Evolutionary conservation across 257 asterid species (phyloP), one percentile per base, ranked within the genome.

Genomic region (Anisodus acutangulus): DNA sequence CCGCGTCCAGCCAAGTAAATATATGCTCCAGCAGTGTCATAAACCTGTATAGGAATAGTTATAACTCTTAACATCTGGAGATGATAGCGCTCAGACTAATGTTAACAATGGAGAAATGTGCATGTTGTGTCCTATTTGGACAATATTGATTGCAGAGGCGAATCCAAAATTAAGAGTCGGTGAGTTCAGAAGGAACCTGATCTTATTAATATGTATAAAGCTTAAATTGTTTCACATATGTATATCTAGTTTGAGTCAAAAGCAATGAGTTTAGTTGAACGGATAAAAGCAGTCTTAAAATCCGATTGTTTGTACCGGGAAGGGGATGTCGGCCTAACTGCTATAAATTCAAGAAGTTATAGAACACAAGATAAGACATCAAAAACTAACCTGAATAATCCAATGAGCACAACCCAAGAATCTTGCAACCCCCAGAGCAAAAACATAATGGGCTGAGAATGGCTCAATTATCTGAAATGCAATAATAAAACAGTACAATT

Each of bases 331-430:
- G 43, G 70, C 17, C 19, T 54, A 70, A 35, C 15, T 70, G 78
- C 37, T 43, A 43, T 41, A 9, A 45, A 9, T 71, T n/a, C 41
- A 72, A 72, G 80, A 71, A 45, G 37, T 43, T 71, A 71, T 4
- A 26, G 41, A 45, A n/a, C 4, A 74, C 19, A 49, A 74, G 45
- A 22, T 0, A 22, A 11, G 3, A 6, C 8, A 4, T 2, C 54
- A 41, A 37, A 72, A 80, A 79, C 83, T 86, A 54, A 93, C 99
- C 98, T 92, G 93, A 86, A 97, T 88, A 86, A 94, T 92, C 99
- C 98, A 96, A 85, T 96, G 98, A 85, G 97, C 98, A 79, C 94
- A 96, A 47, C 94, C 94, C 54, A 96, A 70, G 84, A 94, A 96
- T 85, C 98, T 90, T 31, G 98, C 92, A 8, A 96, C 83, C 0